A percentile compares a stretch with the other conserved stretches of the same genome.
phyloP scores from a whole-genome alignment of 2,329 filamentous ascomycete species.

The Hymenoscyphus repandus region DNA sequence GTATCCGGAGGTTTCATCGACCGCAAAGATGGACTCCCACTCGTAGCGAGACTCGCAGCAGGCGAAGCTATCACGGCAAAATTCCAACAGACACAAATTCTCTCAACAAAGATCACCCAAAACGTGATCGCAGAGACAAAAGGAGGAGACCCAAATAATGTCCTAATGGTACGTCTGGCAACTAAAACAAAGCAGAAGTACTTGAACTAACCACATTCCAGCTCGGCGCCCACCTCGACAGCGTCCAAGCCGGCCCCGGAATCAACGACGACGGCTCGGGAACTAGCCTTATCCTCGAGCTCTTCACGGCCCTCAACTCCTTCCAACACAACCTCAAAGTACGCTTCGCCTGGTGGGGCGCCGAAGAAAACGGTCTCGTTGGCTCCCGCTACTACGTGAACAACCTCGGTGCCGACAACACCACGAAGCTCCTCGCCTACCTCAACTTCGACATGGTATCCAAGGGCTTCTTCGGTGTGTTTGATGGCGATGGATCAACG shows the following conservation, averaged over 20 bases:
- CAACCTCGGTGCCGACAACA: conserved; percentile 41
- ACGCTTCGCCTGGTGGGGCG: conserved; percentile 61
- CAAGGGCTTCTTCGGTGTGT: conserved; percentile 49
- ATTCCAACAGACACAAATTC: conserved; percentile 13
- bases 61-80: conserved; percentile 8
- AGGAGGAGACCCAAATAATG: conserved; percentile 52
- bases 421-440: conserved; percentile 52
- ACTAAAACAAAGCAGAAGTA: not conserved
- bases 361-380: conserved; percentile 58
- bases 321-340: conserved; percentile 53
- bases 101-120: conserved; percentile 13
- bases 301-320: conserved; percentile 53
- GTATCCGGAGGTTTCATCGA: conserved; percentile 14
- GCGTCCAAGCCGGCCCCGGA: conserved; percentile 54
- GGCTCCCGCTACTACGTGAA: conserved; percentile 54
- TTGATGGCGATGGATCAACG: conserved; percentile 50
- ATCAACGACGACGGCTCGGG: conserved; percentile 64
- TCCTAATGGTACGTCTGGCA: conserved; percentile 38
- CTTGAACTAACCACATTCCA: not conserved
- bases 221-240: conserved; percentile 57
- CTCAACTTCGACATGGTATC: conserved; percentile 63
- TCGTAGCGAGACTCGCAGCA: conserved; percentile 8
- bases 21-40: conserved; percentile 11
- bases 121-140: conserved; percentile 45
- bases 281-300: conserved; percentile 51